Base-by-base conservation (phyloP, 2,329 filamentous ascomycete species). In the Curvularia lunata region DNA sequence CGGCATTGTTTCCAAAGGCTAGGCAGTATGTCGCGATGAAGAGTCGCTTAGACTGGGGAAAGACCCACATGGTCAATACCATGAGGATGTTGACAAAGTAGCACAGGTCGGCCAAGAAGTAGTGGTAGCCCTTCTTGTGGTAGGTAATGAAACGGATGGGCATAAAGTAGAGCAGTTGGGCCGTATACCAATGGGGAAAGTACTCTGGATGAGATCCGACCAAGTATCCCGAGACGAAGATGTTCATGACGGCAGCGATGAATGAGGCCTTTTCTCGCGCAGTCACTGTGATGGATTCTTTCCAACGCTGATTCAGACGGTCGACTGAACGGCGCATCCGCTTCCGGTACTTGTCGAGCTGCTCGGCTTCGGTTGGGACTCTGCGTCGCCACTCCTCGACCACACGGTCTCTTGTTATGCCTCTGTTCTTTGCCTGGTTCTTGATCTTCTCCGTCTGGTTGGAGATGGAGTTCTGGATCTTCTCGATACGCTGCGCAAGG, bases 51-150 rank as follows among this genome's bases (percentile, higher is more conserved):
- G 93, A 97, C 50, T 85, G 81, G 0, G 95, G 95, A 70, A 98
- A 97, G 32, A 90, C 83, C 93, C 94, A 99, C 49, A 99, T 86
- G 67, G 88, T 91, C 59, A 96, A 81, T 62, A 94, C 82, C 30
- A 91, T 81, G 52, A 99, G 84, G 32, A 97, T 80, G 78, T 99
- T 99, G 83, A 96, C 92, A 72, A 98, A 99, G 80, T 99, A 99
- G 81, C 95, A 99, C 45, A 99, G 86, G 77, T 99, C 95, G 37
- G 93, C 94, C 27, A 98, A 82, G 78, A 99, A 98, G 80, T 99
- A 99, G 64, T 77, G 73, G 72, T 96, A 97, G 55, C 94, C 95
- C 56, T 90, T 91, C 69, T 88, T 88, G 74, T 92, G 92, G 78
- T 99, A 99, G 56, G 90, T 91, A 80, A 92, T 95, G 79, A 87